Conservation (phyloP, 176 grass and related monocot species). For the Phoenix roebelenii region DNA sequence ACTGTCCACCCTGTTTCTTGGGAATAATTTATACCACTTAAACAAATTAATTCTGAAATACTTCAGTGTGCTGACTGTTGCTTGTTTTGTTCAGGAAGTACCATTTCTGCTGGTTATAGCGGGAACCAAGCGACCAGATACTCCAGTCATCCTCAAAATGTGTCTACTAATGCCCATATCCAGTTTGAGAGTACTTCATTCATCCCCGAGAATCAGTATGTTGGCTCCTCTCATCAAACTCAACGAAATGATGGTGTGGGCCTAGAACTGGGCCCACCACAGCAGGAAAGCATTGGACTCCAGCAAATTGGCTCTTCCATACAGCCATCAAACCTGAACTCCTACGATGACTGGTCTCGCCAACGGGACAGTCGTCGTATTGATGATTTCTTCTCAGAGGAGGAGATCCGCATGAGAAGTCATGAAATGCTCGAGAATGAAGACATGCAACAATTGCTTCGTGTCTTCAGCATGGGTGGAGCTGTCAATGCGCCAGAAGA, state of each 20-base stretch:
- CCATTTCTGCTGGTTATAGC: slow-evolving; percentile 28
- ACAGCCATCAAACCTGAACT: slow-evolving; percentile 23
- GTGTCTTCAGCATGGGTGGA: slow-evolving; percentile 51
- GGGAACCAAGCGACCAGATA: slow-evolving; percentile 34
- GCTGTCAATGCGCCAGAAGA: slow-evolving; percentile 33
- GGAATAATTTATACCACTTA: no score
- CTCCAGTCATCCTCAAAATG: slow-evolving; percentile 30
- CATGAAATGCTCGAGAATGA: slow-evolving; percentile 88
- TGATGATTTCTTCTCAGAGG: slow-evolving; percentile 78
- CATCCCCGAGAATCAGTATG: slow-evolving; percentile 38
- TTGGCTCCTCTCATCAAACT: slow-evolving; percentile 30
- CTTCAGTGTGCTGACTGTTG: no score
- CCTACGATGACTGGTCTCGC: slow-evolving; percentile 42
- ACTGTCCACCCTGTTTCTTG: no score
- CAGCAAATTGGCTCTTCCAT: slow-evolving; percentile 30
- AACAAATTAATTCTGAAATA: no score
- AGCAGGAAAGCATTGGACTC: slow-evolving; percentile 44
- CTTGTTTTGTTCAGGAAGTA: slow-evolving; percentile 33
- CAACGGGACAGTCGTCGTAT: slow-evolving; percentile 23
- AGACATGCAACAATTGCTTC: slow-evolving; percentile 94
- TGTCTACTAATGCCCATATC: slow-evolving; percentile 23
- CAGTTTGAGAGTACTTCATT: slow-evolving; percentile 42
- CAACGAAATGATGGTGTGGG: slow-evolving; percentile 30
- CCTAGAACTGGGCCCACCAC: slow-evolving; percentile 42
- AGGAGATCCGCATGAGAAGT: slow-evolving; percentile 73